Evolutionary conservation across 106 monocot genomes (phyloP), one percentile per base, ranked within the genome.

Genomic region (Apostasia ramifera): DNA sequence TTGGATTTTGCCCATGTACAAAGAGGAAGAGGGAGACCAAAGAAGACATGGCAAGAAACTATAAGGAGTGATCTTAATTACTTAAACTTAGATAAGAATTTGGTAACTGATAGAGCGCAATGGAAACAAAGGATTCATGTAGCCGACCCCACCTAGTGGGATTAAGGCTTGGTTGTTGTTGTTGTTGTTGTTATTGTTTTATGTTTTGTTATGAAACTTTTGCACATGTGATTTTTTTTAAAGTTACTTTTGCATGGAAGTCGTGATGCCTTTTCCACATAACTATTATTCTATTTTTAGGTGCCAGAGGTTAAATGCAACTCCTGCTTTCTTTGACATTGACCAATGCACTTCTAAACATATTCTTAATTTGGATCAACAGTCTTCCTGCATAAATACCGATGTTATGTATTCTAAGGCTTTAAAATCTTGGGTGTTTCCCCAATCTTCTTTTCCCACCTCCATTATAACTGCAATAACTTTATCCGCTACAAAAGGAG

Each of bases 341-440:
- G 48, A 46, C 53, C 53, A 60, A 37, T 70, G 61, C 15, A 64
- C 39, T 74, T 68, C 67, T 55, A 62, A 72, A 50, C 62, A 57
- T 67, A 61, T 2, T 69, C 61, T 15, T 72, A 71, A 69, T 40
- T 59, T 69, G 40, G 60, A 68, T 70, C 81, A 78, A 68, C 72
- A 64, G 47, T 50, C 52, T 11, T 66, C 44, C n/a, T 74, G 73
- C 65, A 8, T 44, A 42, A 59, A 61, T 2, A 44, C 70, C 69
- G 82, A 92, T 38, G 62, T 40, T 12, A 51, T 78, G 47, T 84
- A 69, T 71, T 74, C 76, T 14, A 89, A 86, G 63, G 86, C 91
- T 68, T 82, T 95, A 64, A 53, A 53, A 15, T 84, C 88, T 63
- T 95, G 95, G 95, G 52, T 66, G 47, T 92, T 84, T 79, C 95